Evolutionary conservation across 345 rosid genomes (phyloP), one percentile per base, ranked within the genome.

Genomic region (Eucalyptus erythrocorys): DNA sequence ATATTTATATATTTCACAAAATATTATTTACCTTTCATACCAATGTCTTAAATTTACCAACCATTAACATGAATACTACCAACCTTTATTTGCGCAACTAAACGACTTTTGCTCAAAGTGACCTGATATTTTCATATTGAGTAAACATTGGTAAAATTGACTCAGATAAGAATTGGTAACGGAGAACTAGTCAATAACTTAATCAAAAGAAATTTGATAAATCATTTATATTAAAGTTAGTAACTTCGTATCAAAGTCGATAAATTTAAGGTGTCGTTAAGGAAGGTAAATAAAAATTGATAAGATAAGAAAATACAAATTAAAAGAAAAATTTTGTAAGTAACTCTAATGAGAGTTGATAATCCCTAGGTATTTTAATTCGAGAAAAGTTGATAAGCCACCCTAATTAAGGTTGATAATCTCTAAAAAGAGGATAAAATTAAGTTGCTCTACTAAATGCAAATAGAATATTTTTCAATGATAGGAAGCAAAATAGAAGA

Each of bases 291-390:
- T 59, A 59, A 59, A 59, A 59, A 10, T 27, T 59, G 16, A 59
- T 12, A 59, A 59, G 7, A 59, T 59, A 59, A 59, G 32, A 27
- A 26, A 59, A 26, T 12, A 11, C 4, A 10, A 12, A 26, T 59
- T 59, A 11, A 59, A 59, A 27, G 2, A 26, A 59, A 59, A 26
- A 26, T 7, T 0, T 55, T 0, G 27, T 55, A 55, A 55, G 61
- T 55, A 55, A 55, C 61, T 55, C 61, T 55, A 55, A 55, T 55
- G 61, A 55, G 61, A 55, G 12, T 55, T 55, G 61, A 22, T 3
- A 55, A 22, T 24, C 61, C 61, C 6, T 55, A 8, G 61, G 30
- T 55, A 55, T 21, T 24, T 55, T 55, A 55, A 55, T 55, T 55
- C 0, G 27, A 55, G 61, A 55, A 55, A 55, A 55, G 27, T 55